Percentiles rank a stretch among this genome's conserved stretches.
Conservation (phyloP, 2,329 filamentous ascomycete species). For the Thielaviopsis populi region DNA sequence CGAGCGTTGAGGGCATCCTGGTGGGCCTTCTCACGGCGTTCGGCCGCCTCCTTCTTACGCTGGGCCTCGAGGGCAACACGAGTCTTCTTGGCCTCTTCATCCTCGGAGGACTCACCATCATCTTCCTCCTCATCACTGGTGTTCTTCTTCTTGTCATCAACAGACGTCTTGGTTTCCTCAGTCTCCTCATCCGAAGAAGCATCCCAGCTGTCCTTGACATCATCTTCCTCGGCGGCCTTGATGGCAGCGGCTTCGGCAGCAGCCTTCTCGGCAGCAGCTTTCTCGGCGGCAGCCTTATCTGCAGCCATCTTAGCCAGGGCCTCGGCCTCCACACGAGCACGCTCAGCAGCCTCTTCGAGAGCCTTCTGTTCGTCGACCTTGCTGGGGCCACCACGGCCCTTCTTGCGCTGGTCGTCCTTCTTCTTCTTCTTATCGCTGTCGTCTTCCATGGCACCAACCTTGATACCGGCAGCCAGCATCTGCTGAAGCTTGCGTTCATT, state of each 20-base stretch:
- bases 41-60: constrained; percentile 76
- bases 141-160: constrained; percentile 28
- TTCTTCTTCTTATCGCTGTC: constrained; percentile 42
- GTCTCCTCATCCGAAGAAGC: constrained; percentile 62
- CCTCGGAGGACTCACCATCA: constrained; percentile 49
- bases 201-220: constrained; percentile 91
- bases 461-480: constrained; percentile 65
- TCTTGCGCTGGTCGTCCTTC: constrained; percentile 79
- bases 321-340: constrained; percentile 53
- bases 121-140: constrained; percentile 28
- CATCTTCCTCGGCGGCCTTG: constrained; percentile 52
- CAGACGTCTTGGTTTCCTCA: constrained; percentile 20
- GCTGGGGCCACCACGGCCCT: constrained; percentile 33
- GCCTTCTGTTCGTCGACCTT: constrained; percentile 58
- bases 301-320: constrained; percentile 47
- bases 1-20: constrained; percentile 82
- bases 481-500: constrained; percentile 71
- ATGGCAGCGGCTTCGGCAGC: constrained; percentile 40
- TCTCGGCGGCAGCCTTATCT: constrained; percentile 42
- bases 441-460: constrained; percentile 46
- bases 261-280: constrained; percentile 41
- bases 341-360: constrained; percentile 63
- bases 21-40: constrained; percentile 75
- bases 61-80: constrained; percentile 55
- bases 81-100: constrained; percentile 64